Evolutionary conservation across 2,329 filamentous ascomycete genomes (phyloP).

Genomic region (Aspergillus felis): DNA sequence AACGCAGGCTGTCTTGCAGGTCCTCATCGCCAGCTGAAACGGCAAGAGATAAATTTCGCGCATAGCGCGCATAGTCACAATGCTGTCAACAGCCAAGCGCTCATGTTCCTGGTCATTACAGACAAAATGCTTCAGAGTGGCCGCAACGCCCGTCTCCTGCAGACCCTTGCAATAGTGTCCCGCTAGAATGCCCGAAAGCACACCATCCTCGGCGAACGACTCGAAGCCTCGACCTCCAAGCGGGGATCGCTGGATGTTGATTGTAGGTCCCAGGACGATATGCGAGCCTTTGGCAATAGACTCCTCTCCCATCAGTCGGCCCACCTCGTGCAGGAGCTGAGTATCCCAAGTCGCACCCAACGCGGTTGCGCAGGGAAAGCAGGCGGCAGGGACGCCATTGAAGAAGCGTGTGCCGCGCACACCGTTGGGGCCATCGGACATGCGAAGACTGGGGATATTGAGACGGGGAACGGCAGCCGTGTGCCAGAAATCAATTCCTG

Average conservation of each 20-base stretch:
- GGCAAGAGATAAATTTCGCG: slow-evolving; percentile 62
- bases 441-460: slow-evolving; percentile 62
- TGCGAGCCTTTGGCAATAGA: slow-evolving; percentile 69
- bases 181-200: slow-evolving; percentile 69
- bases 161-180: slow-evolving; percentile 68
- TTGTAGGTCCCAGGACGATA: slow-evolving; percentile 70
- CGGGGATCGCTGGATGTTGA: slow-evolving; percentile 77
- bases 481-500: slow-evolving; percentile 62
- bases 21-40: slow-evolving; percentile 58
- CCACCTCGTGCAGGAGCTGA: slow-evolving; percentile 64
- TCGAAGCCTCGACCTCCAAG: slow-evolving; percentile 84
- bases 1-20: slow-evolving; percentile 52
- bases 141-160: slow-evolving; percentile 69
- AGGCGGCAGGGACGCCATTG: slow-evolving; percentile 64
- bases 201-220: slow-evolving; percentile 79
- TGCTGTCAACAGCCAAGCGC: slow-evolving; percentile 40
- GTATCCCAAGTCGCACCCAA: slow-evolving; percentile 77
- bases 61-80: slow-evolving; percentile 50
- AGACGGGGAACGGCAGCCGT: slow-evolving; percentile 61
- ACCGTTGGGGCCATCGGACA: slow-evolving; percentile 67
- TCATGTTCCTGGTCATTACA: slow-evolving; percentile 47
- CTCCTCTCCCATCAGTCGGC: slow-evolving; percentile 67
- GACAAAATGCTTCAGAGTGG: slow-evolving; percentile 67
- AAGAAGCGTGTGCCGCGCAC: slow-evolving; percentile 66
- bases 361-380: slow-evolving; percentile 75